Evolutionary conservation across 2,329 filamentous ascomycete species (phyloP), one percentile per base, ranked within the genome.

Genomic region (Colletotrichum gigasporum): DNA sequence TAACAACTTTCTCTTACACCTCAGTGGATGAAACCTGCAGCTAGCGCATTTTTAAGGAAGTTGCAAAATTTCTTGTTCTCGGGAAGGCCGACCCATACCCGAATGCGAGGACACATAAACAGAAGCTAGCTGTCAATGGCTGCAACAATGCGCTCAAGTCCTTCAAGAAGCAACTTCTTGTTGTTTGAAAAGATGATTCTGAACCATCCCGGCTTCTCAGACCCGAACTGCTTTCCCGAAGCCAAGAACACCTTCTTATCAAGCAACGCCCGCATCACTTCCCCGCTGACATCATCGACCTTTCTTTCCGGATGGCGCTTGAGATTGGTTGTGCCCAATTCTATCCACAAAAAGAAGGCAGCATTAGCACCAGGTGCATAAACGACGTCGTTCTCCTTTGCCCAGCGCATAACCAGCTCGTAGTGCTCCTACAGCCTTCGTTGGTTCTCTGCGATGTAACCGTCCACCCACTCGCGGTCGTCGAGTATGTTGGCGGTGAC

Each of bases 241-340:
- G 77, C 77, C 22, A 80, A 63, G 41, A 78, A 80, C 2, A 80
- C 70, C 37, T 68, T 75, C 2, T 73, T 68, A 2, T 59, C 53
- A 20, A 79, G 58, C 52, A 80, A 37, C 11, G 44, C 42, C 2
- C 42, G 9, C 59, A 50, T 50, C 0, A 52, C 30, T 7, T 32
- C 53, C 3, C n/a, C 20, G 32, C 24, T 44, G 6, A 51, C n/a
- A 18, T 53, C 48, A 90, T 90, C 72, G 94, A 95, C 0, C 89
- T 91, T 74, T 95, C 92, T 91, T 91, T 96, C 72, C 92, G 93
- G 45, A 91, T 83, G 0, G 92, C 92, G 32, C 88, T 92, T 51
- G 85, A 82, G 2, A 91, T 90, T 22, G 62, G 71, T 30, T 71
- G 67, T 59, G 2, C 77, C 75, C 2, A 88, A 73, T 67, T 87